These are phyloP conservation scores for Tetrahymena borealis DNA, from an alignment of 73 alveolate genomes.

Conservation along the genomic window DNA sequence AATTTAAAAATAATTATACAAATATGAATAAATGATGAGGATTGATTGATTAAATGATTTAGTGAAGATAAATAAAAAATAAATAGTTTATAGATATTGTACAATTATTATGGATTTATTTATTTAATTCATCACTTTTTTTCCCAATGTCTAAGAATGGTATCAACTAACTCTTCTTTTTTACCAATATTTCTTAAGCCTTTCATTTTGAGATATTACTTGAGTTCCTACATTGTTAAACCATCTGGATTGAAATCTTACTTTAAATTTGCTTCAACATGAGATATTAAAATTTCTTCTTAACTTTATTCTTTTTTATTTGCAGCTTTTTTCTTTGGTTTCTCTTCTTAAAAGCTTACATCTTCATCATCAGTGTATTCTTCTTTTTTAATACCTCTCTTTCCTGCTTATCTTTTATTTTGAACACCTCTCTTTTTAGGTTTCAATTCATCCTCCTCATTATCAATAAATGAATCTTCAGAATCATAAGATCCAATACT, in stretches of 20 bases:
- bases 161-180: neutral
- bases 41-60: neutral
- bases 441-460: neutral
- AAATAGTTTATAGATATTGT: neutral
- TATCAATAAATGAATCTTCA: neutral
- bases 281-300: neutral
- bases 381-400: conserved; percentile 1
- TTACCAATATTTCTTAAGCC: neutral
- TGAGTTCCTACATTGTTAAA: neutral
- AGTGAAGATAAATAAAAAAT: neutral
- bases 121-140: no score
- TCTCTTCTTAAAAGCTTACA: neutral
- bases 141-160: neutral
- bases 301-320: neutral
- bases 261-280: neutral
- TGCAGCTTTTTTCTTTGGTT: conserved; percentile 3
- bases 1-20: no score
- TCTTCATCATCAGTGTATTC: conserved; percentile 33
- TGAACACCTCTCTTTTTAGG: conserved; percentile 3
- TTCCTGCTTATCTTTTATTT: neutral
- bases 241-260: neutral
- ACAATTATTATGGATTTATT: neutral
- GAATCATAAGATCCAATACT: neutral
- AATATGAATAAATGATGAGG: no score
- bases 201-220: neutral